phyloP scores from a whole-genome alignment of 2,329 filamentous ascomycete genomes.

The Colletotrichum eremochloae region DNA sequence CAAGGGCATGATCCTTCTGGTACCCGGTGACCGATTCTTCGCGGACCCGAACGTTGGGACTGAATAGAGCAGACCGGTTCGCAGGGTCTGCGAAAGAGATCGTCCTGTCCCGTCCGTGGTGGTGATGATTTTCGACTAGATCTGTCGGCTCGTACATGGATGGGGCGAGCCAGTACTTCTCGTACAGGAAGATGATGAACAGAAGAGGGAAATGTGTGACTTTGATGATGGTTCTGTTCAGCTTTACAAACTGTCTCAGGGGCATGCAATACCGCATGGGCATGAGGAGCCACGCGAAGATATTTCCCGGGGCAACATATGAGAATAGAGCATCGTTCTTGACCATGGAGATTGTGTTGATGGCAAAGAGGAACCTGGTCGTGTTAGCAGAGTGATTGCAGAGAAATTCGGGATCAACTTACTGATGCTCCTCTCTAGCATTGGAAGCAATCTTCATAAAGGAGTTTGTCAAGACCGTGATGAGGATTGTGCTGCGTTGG shows the following conservation, averaged over 20 bases:
- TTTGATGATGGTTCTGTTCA: conserved; percentile 94
- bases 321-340: conserved; percentile 98
- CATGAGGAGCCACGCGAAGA: conserved; percentile 90
- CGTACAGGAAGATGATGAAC: conserved; percentile 89
- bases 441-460: conserved; percentile 97
- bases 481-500: conserved; percentile 78
- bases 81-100: conserved; percentile 71
- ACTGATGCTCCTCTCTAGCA: conserved; percentile 89
- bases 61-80: conserved; percentile 75
- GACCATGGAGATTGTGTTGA: conserved; percentile 98
- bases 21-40: conserved; percentile 91
- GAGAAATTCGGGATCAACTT: conserved; percentile 45
- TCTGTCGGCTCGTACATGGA: conserved; percentile 87
- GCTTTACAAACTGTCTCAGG: conserved; percentile 82
- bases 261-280: conserved; percentile 86
- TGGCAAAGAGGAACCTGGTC: conserved; percentile 84
- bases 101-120: conserved; percentile 61
- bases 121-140: conserved; percentile 79
- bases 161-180: conserved; percentile 81
- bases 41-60: conserved; percentile 77
- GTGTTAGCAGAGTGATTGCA: conserved; percentile 32
- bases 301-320: conserved; percentile 91
- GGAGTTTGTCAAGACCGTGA: conserved; percentile 95
- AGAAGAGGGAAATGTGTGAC: conserved; percentile 89
- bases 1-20: conserved; percentile 89